Conservation (phyloP, 73 alveolate species). For the Tetrahymena elliotti region DNA sequence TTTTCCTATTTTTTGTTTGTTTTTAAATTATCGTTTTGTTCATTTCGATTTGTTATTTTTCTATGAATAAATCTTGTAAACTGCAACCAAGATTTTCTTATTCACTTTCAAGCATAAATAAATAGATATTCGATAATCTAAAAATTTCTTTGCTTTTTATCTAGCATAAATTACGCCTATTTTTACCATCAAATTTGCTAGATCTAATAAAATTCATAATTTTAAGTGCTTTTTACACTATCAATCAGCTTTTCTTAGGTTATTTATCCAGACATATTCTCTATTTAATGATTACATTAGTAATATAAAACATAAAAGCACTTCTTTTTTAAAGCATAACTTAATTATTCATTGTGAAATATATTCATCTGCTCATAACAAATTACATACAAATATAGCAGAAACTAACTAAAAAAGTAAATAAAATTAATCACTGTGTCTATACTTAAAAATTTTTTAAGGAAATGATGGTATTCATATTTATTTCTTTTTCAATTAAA, state of each 20-base stretch:
- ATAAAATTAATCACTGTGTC: no score
- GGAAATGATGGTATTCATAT: no score
- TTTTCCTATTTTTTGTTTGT: no score
- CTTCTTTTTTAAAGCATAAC: no score
- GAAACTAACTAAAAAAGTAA: no score
- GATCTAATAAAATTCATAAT: background rate
- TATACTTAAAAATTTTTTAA: no score
- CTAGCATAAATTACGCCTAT: background rate
- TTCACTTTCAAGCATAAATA: background rate
- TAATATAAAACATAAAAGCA: no score
- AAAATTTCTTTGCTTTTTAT: background rate
- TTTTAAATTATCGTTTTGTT: background rate
- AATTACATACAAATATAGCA: no score
- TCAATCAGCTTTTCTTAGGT: background rate
- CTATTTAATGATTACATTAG: background rate
- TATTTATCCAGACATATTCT: background rate
- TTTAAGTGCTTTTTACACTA: no score
- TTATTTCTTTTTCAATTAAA: no score
- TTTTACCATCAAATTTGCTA: background rate
- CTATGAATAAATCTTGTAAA: background rate
- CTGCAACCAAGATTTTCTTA: background rate
- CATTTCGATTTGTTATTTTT: background rate
- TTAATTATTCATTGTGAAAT: no score
- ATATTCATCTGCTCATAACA: no score
- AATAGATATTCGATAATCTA: background rate